A percentile compares a stretch with the other conserved stretches of the same genome.
These are phyloP conservation scores for Hygrophorus russula DNA, from an alignment of 768 basidiomycete genomes.

Conservation along the genomic window DNA sequence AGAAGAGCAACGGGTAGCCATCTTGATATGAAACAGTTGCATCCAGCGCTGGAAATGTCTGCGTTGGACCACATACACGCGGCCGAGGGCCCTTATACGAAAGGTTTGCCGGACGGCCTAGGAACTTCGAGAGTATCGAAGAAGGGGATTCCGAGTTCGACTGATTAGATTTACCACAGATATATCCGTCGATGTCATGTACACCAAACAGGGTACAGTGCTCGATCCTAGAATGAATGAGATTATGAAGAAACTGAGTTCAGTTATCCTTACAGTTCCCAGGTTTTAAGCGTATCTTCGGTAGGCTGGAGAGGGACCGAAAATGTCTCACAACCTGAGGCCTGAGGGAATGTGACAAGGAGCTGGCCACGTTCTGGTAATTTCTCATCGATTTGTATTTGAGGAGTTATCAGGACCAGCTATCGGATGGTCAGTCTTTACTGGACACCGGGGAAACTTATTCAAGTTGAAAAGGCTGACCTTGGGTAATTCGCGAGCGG, in stretches of 20 bases:
- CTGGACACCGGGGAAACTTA: neutral
- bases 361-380: conserved; percentile 38
- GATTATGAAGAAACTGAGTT: neutral
- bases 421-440: conserved; percentile 13
- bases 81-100: conserved; percentile 53
- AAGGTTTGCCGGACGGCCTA: conserved; percentile 50
- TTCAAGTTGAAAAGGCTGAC: conserved; percentile 20
- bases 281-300: conserved; percentile 32
- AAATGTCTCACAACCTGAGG: conserved; percentile 46
- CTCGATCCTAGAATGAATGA: conserved; percentile 18
- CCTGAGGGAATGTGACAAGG: conserved; percentile 47
- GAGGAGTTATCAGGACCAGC: conserved; percentile 60
- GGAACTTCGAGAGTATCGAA: conserved; percentile 45
- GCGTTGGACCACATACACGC: conserved; percentile 40
- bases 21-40: conserved; percentile 56
- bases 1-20: conserved; percentile 55
- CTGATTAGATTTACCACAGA: conserved; percentile 34
- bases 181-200: conserved; percentile 45
- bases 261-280: conserved; percentile 40
- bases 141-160: conserved; percentile 30
- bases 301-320: conserved; percentile 47
- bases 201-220: conserved; percentile 28
- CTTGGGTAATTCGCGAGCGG: conserved; percentile 55
- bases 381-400: conserved; percentile 33
- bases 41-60: conserved; percentile 43